Percentiles rank a stretch among this genome's conserved stretches.
These are phyloP conservation scores for Collybia sordida DNA, from an alignment of 768 basidiomycete genomes.

Conservation along the genomic window DNA sequence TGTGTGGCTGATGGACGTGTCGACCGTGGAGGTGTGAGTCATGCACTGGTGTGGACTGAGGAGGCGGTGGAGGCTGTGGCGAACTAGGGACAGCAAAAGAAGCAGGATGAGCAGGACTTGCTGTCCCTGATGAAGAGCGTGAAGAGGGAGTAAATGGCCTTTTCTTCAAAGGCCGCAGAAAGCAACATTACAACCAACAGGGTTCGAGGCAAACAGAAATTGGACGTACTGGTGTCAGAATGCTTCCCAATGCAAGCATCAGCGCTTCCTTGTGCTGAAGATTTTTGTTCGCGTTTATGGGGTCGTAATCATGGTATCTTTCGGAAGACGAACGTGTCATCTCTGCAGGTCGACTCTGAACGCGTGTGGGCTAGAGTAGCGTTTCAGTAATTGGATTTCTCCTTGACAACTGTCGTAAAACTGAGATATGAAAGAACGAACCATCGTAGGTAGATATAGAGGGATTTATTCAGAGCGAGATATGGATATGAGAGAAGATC, in stretches of 20 bases:
- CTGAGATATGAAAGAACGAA: neutral
- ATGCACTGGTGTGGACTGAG: slow-evolving; percentile 19
- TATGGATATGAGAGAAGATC: slow-evolving; percentile 1
- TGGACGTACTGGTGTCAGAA: slow-evolving; percentile 54
- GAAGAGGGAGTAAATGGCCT: slow-evolving; percentile 44
- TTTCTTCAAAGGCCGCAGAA: slow-evolving; percentile 37
- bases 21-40: slow-evolving; percentile 24
- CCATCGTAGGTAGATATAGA: slow-evolving; percentile 1
- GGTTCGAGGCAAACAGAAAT: neutral
- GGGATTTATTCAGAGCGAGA: too few relatives aligned
- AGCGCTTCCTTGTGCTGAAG: slow-evolving; percentile 48
- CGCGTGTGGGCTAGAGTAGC: slow-evolving; percentile 30
- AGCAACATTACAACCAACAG: slow-evolving; percentile 7
- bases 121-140: slow-evolving; percentile 49
- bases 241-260: slow-evolving; percentile 58
- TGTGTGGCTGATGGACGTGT: slow-evolving; percentile 18
- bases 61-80: slow-evolving; percentile 25
- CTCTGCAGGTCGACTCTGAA: slow-evolving; percentile 32
- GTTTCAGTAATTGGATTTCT: too few relatives aligned
- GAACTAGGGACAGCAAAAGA: slow-evolving; percentile 23
- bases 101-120: slow-evolving; percentile 43
- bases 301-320: slow-evolving; percentile 23
- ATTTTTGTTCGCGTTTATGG: slow-evolving; percentile 26
- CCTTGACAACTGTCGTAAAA: too few relatives aligned
- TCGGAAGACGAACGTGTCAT: slow-evolving; percentile 15